Conservation (phyloP, 305 asterid genomes). For the Rubia tinctorum region DNA sequence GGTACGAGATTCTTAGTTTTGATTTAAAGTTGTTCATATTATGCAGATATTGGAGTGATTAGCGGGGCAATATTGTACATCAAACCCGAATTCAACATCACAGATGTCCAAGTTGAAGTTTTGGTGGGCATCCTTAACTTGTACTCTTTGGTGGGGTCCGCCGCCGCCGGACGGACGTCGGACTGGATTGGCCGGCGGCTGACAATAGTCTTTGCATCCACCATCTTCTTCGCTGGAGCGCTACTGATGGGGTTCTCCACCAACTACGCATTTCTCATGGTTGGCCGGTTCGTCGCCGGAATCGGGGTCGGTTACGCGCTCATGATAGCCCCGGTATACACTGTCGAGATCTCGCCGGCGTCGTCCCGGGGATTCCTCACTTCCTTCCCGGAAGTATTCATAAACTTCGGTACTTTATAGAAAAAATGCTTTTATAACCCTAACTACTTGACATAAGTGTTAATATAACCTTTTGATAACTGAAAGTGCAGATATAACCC, state of each 20-base stretch:
- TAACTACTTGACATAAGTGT: too few relatives aligned
- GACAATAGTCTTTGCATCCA: slow-evolving; percentile 62
- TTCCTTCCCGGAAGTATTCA: slow-evolving; percentile 74
- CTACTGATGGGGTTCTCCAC: slow-evolving; percentile 76
- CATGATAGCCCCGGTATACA: slow-evolving; percentile 79
- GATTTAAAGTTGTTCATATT: background rate
- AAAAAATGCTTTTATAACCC: too few relatives aligned
- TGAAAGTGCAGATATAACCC: too few relatives aligned
- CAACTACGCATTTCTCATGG: slow-evolving; percentile 69
- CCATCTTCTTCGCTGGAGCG: slow-evolving; percentile 66
- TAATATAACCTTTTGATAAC: too few relatives aligned
- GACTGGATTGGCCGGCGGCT: slow-evolving; percentile 74
- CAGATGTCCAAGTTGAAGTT: slow-evolving; percentile 39
- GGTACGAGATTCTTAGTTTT: too few relatives aligned
- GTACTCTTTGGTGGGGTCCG: slow-evolving; percentile 66
- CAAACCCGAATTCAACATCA: slow-evolving; percentile 33
- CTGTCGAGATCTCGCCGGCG: slow-evolving; percentile 80
- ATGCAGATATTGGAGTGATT: slow-evolving; percentile 81
- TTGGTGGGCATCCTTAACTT: slow-evolving; percentile 58
- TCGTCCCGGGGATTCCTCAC: slow-evolving; percentile 69
- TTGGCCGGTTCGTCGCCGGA: slow-evolving; percentile 74
- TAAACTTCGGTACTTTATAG: slow-evolving; percentile 26
- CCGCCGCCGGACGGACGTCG: slow-evolving; percentile 75
- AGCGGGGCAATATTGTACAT: slow-evolving; percentile 72
- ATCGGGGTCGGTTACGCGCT: slow-evolving; percentile 79